Percentiles rank a stretch among this genome's conserved stretches.
Conservation (phyloP, 192 early-diverging fungal genomes). For the Polychytrium aggregatum region DNA sequence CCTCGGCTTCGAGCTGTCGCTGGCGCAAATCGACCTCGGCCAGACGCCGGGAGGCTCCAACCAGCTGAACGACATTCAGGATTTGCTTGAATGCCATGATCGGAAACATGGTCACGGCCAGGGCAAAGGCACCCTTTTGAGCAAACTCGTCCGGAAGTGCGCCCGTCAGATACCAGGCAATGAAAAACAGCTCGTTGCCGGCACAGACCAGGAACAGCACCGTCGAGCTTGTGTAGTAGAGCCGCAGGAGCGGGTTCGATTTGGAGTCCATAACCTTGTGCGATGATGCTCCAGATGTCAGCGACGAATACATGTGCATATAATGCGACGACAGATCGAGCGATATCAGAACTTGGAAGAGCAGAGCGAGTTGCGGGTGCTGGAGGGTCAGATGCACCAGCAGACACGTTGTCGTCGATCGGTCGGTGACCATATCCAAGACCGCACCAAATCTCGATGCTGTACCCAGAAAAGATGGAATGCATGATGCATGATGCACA, state of each 20-base stretch:
- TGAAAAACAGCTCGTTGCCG: slow-evolving; percentile 86
- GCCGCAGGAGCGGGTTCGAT: slow-evolving; percentile 63
- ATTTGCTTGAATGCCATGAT: slow-evolving; percentile 81
- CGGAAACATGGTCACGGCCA: slow-evolving; percentile 42
- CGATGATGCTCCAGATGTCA: slow-evolving; percentile 70
- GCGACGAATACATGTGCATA: slow-evolving; percentile 95
- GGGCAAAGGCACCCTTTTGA: slow-evolving; percentile 6
- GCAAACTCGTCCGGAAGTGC: slow-evolving; percentile 4
- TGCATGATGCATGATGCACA: not conserved
- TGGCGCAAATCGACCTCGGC: slow-evolving; percentile 63
- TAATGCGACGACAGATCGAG: slow-evolving; percentile 96
- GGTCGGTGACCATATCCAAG: slow-evolving; percentile 98
- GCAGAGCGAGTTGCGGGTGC: slow-evolving; percentile 57
- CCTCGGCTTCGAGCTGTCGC: too few species aligned
- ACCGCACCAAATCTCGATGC: slow-evolving; percentile 86
- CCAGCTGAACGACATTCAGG: slow-evolving; percentile 88
- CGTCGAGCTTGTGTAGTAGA: slow-evolving; percentile 86
- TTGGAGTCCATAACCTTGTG: slow-evolving; percentile 79
- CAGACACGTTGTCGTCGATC: slow-evolving; percentile 84
- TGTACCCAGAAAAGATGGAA: slow-evolving; percentile 3
- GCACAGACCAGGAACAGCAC: slow-evolving; percentile 90
- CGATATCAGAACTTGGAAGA: slow-evolving; percentile 83
- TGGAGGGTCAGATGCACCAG: slow-evolving; percentile 67
- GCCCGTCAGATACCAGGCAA: slow-evolving; percentile 58
- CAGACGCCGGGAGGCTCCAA: slow-evolving; percentile 68